Conservation (phyloP, 2,329 filamentous ascomycete species). For the Arthrinium phaeospermum region DNA sequence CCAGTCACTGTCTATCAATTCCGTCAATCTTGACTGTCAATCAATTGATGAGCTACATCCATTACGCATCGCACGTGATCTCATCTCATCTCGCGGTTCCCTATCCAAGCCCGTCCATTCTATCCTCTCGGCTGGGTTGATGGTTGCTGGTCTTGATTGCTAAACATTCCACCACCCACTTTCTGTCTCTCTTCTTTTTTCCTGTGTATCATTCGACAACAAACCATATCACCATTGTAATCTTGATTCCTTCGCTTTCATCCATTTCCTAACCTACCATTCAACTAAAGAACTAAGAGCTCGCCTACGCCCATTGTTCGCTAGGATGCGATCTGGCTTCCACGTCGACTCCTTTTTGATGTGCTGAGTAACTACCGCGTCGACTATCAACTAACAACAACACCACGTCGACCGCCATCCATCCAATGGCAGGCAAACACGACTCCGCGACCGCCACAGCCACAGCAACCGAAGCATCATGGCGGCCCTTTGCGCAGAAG, state of each 20-base stretch:
- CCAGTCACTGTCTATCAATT: neutral
- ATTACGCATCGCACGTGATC: conserved; percentile 4
- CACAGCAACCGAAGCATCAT: conserved; percentile 20
- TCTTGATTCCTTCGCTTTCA: neutral
- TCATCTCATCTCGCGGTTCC: conserved; percentile 3
- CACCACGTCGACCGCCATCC: neutral
- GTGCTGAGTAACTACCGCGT: conserved; percentile 1
- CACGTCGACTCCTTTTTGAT: neutral
- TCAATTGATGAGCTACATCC: neutral
- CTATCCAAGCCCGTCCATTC: neutral
- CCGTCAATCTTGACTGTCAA: neutral
- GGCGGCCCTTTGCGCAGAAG: conserved; percentile 25
- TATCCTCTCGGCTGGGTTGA: conserved; percentile 3
- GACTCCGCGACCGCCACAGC: conserved; percentile 17
- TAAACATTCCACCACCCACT: conserved; percentile 8
- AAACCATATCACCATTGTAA: conserved; percentile 2
- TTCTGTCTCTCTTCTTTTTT: neutral
- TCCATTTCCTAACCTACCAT: neutral
- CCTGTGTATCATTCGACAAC: neutral
- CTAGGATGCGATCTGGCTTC: conserved; percentile 19
- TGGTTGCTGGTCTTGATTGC: neutral
- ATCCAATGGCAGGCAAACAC: conserved; percentile 24
- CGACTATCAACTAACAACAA: neutral
- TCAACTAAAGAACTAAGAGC: neutral
- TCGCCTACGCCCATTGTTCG: conserved; percentile 13